Evolutionary conservation across 2,329 filamentous ascomycete species (phyloP), one percentile per base, ranked within the genome.

Genomic region (Gliomastix tumulicola): DNA sequence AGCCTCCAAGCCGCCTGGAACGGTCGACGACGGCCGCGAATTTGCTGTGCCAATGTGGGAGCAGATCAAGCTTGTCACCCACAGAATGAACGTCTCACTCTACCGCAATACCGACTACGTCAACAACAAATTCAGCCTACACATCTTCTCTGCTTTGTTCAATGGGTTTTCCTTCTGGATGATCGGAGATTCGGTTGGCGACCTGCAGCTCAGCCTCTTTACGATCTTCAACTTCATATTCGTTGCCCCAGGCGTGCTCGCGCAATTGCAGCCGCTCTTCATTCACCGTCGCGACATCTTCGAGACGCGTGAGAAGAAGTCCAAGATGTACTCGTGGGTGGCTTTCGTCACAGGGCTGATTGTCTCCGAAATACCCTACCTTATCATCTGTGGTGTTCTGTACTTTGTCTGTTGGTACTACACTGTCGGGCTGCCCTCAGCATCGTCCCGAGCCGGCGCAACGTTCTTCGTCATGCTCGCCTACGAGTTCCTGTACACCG

Each of bases 31-130:
- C 36, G 83, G 76, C 41, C 68, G 77, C 34, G 83, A 88, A 55
- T 90, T 88, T 44, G 85, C 86, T 1, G 79, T 77, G 7, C 70
- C 82, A 0, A 74, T 88, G 43, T 61, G 52, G 45, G 57, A 71
- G 21, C 86, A 90, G 53, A 59, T 79, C 30, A 74, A 67, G 44
- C 66, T 83, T 36, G 82, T 85, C 30, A 72, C 75, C 8, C 56
- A 71, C 4, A 82, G 85, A 20, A 74, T 69, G 58, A 79, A 77
- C 45, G 50, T 74, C 0, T 66, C 79, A 0, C 63, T 86, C 6
- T 87, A 66, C 60, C 71, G 83, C 38, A 85, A 84, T 51, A 71
- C 66, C 1, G 75, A 81, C 36, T 85, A 86, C 44, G 55, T 80
- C 38, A 74, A 76, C 53, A 82, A 76, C 63, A 82, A 82, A 55